A percentile compares a stretch with the other conserved stretches of the same genome.
Evolutionary conservation across 164 flowering plant species (phyloP).

Genomic region (Magnolia officinalis): DNA sequence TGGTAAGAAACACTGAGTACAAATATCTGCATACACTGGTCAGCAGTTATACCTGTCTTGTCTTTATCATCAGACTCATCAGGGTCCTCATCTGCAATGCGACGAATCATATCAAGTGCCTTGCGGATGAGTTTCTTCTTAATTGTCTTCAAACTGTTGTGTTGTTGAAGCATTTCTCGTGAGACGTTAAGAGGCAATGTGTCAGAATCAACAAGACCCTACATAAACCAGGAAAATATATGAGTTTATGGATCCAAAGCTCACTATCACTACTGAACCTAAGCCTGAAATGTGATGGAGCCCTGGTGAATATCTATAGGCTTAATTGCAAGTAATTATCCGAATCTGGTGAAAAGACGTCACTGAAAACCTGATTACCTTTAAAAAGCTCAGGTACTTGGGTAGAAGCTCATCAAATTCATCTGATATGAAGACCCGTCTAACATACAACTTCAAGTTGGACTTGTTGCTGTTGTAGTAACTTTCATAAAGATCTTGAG

Average conservation of each 20-base stretch:
- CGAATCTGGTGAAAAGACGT: background rate
- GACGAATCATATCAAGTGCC: conserved; percentile 96
- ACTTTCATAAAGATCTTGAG: conserved; percentile 92
- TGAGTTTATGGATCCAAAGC: background rate
- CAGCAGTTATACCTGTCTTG: conserved; percentile 51
- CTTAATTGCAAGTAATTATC: background rate
- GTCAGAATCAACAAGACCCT: conserved; percentile 99
- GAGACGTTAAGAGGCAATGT: conserved; percentile 94
- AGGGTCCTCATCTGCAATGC: conserved; percentile 93
- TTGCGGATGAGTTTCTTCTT: conserved; percentile 95
- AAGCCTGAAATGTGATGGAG: background rate
- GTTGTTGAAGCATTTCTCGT: conserved; percentile 97
- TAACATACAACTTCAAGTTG: conserved; percentile 85
- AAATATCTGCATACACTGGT: background rate
- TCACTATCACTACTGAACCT: background rate
- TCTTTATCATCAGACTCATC: conserved; percentile 75
- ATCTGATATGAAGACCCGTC: conserved; percentile 95
- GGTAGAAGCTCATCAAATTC: conserved; percentile 97
- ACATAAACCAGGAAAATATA: conserved; percentile 15
- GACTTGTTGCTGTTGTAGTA: conserved; percentile 81
- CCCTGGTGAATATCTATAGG: background rate
- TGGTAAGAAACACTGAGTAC: background rate
- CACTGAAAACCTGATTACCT: conserved; percentile 39
- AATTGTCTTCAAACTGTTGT: conserved; percentile 88
- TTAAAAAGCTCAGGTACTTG: conserved; percentile 83